A percentile compares a stretch with the other conserved stretches of the same genome.
Conservation (phyloP, 2,329 filamentous ascomycete species). For the Elsinoe ampelina region DNA sequence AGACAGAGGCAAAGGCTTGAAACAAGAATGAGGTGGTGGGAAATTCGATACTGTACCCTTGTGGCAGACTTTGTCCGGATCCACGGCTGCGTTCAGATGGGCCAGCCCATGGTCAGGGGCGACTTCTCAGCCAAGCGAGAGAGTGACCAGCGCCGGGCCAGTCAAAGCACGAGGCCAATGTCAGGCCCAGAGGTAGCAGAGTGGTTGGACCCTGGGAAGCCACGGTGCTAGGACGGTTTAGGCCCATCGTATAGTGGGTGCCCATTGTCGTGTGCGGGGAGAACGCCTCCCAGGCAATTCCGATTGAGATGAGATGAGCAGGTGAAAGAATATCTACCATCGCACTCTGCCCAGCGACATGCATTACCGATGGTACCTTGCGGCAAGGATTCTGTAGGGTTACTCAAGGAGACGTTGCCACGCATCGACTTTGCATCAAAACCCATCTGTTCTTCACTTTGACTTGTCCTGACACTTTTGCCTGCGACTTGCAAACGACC, state of each 20-base stretch:
- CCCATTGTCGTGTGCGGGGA: background rate
- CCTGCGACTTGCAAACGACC: background rate
- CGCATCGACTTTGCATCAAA: background rate
- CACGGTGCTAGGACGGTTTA: background rate
- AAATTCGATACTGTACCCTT: background rate
- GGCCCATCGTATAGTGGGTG: background rate
- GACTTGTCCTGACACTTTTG: background rate
- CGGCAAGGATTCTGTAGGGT: background rate
- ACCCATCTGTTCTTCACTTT: background rate
- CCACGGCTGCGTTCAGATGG: background rate
- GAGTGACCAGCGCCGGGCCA: background rate
- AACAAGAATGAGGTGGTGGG: background rate
- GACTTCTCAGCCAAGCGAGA: background rate
- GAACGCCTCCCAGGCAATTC: conserved; percentile 5
- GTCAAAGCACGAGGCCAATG: background rate
- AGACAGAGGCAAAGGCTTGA: background rate
- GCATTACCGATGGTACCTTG: conserved; percentile 1
- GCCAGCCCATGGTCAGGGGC: conserved; percentile 1
- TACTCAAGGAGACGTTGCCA: background rate
- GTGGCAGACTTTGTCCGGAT: background rate
- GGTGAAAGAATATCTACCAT: background rate
- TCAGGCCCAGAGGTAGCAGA: background rate
- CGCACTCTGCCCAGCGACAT: conserved; percentile 1
- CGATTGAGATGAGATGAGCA: conserved; percentile 1
- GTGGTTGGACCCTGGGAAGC: background rate